Evolutionary conservation across 345 rosid species (phyloP), one percentile per base, ranked within the genome.

Genomic region (Luvunga scandens): DNA sequence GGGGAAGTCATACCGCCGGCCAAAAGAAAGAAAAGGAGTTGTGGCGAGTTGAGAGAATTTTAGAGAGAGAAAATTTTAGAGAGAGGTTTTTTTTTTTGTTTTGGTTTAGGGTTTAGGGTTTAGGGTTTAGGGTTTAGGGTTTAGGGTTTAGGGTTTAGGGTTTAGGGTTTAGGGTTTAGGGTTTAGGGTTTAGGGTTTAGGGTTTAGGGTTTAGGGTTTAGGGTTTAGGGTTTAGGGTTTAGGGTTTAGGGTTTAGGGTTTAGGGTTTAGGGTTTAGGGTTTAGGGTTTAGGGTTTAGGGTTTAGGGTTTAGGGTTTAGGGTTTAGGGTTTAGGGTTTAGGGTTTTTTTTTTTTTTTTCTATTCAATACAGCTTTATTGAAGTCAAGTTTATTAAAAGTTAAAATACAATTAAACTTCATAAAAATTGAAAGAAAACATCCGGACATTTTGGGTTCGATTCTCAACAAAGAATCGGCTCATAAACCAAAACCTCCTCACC

Each of bases 181-280:
- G 67, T 63, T 63, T 63, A 63, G 67, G 67, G 67, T 25, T 63
- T 63, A 63, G 67, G 67, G 69, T 62, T 62, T 62, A 62, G 66
- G 66, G 66, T 25, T 62, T 62, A 62, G 66, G 66, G 66, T 25
- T 62, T 62, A 27, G 66, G 66, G 66, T 62, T 62, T 62, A 27
- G 66, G 66, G 31, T 62, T 62, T 25, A 27, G 66, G 66, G 31
- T 25, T 62, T 24, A 27, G 66, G 66, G 10, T 62, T 62, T 12
- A 13, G 66, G 66, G 66, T 12, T 62, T 62, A 62, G 66, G 66
- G 66, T 12, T 62, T 62, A 62, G 66, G 66, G 66, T 25, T 62
- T 62, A 62, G 66, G 66, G 66, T 25, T 62, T 62, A 62, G 66
- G 66, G 66, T 6, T 62, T 62, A 62, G 66, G 66, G 66, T 25